Evolutionary conservation across 2,329 filamentous ascomycete species (phyloP).

Genomic region (Paradendryphiella salina): DNA sequence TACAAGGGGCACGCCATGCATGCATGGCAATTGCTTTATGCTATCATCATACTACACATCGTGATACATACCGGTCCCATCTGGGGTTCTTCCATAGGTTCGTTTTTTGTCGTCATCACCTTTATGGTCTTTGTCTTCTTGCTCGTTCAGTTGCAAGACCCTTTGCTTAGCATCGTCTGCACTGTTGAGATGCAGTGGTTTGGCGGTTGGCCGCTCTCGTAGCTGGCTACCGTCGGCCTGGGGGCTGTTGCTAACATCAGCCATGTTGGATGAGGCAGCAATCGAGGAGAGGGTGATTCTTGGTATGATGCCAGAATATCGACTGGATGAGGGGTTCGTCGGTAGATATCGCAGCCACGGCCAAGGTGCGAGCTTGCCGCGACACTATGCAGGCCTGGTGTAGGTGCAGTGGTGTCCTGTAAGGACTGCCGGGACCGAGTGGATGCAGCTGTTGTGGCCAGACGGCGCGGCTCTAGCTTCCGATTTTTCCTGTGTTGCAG

Average conservation of each 20-base stretch:
- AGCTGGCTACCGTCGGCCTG: conserved; percentile 36
- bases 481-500: neutral
- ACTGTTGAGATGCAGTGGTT: conserved; percentile 35
- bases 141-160: conserved; percentile 56
- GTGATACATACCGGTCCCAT: conserved; percentile 75
- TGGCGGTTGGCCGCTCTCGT: conserved; percentile 37
- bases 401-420: conserved; percentile 25
- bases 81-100: conserved; percentile 88
- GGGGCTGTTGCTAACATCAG: conserved; percentile 24
- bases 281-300: conserved; percentile 18
- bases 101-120: conserved; percentile 64
- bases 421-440: conserved; percentile 25
- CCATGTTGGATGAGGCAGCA: conserved; percentile 29
- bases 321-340: conserved; percentile 19
- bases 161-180: conserved; percentile 50
- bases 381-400: conserved; percentile 37
- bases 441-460: conserved; percentile 15
- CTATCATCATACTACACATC: neutral
- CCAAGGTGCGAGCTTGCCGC: conserved; percentile 25
- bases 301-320: conserved; percentile 1
- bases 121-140: conserved; percentile 53
- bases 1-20: neutral
- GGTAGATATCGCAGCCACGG: conserved; percentile 26
- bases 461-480: neutral
- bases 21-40: conserved; percentile 1